Percentiles rank a stretch among this genome's conserved stretches.
These are phyloP conservation scores for Haplosporangium gracile DNA, from an alignment of 192 early-diverging fungal species.

Conservation along the genomic window DNA sequence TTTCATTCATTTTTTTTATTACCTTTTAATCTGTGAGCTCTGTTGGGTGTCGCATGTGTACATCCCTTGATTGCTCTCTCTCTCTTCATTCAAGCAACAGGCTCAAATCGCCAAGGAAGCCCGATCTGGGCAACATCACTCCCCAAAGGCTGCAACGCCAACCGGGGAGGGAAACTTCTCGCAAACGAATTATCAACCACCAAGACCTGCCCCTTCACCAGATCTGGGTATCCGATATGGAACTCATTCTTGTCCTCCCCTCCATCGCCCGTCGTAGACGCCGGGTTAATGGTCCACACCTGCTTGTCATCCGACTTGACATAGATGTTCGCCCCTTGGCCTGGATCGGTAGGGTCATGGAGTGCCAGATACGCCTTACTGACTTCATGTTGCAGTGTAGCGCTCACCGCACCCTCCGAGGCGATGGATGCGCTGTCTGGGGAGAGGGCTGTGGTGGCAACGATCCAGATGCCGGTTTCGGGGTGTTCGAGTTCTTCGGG, in stretches of 20 bases:
- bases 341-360: neutral
- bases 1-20: neutral
- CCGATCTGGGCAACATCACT: neutral
- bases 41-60: neutral
- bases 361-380: neutral
- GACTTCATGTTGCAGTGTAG: neutral
- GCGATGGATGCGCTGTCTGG: neutral
- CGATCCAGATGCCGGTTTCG: neutral
- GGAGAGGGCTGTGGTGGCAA: neutral
- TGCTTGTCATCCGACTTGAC: neutral
- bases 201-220: neutral
- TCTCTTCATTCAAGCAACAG: neutral
- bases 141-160: neutral
- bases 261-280: neutral
- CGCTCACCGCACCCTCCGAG: neutral
- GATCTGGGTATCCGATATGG: neutral
- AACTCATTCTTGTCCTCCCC: neutral
- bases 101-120: constrained; percentile 2
- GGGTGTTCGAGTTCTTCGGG: neutral
- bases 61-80: too few relatives aligned
- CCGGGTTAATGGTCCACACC: neutral
- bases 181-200: constrained; percentile 1
- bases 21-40: neutral
- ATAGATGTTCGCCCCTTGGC: neutral
- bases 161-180: neutral